phyloP scores from a whole-genome alignment of 805 yeast species.

The Yamadazyma sp. region DNA sequence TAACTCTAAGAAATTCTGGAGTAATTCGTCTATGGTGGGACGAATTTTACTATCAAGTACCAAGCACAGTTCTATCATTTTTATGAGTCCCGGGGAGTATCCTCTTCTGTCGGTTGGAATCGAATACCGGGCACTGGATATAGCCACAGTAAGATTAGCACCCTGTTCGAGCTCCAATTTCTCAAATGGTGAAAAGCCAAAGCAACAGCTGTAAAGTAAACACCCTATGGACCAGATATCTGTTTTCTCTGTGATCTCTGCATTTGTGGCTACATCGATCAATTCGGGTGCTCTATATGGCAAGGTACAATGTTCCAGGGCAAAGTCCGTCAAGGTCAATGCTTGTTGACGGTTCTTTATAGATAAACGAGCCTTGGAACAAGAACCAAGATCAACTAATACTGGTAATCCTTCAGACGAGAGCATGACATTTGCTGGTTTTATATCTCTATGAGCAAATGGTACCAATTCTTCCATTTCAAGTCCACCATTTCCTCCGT shows the following conservation, averaged over 20 bases:
- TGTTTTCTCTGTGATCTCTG: slow-evolving; percentile 65
- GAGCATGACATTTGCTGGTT: slow-evolving; percentile 87
- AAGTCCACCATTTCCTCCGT: slow-evolving; percentile 24
- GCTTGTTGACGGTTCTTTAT: slow-evolving; percentile 68
- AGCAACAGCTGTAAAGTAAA: slow-evolving; percentile 71
- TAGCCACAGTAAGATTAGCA: slow-evolving; percentile 76
- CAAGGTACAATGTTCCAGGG: slow-evolving; percentile 80
- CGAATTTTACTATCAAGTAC: slow-evolving; percentile 59
- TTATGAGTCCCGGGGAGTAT: slow-evolving; percentile 57
- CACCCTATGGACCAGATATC: slow-evolving; percentile 96
- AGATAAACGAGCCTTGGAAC: slow-evolving; percentile 57
- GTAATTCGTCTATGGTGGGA: slow-evolving; percentile 61
- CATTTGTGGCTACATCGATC: slow-evolving; percentile 68
- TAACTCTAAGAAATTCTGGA: slow-evolving; percentile 48
- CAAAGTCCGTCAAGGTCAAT: slow-evolving; percentile 71
- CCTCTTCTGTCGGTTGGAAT: slow-evolving; percentile 51
- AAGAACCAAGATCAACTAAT: slow-evolving; percentile 81
- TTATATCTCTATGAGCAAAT: slow-evolving; percentile 83
- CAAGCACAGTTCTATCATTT: slow-evolving; percentile 60
- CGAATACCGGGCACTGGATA: slow-evolving; percentile 61
- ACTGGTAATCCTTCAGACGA: slow-evolving; percentile 74
- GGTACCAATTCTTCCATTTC: slow-evolving; percentile 49
- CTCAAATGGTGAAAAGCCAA: slow-evolving; percentile 84
- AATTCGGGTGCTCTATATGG: slow-evolving; percentile 92
- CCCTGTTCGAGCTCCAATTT: slow-evolving; percentile 78